phyloP scores from a whole-genome alignment of 495 filamentous ascomycete species.

The Aspergillus affinis region DNA sequence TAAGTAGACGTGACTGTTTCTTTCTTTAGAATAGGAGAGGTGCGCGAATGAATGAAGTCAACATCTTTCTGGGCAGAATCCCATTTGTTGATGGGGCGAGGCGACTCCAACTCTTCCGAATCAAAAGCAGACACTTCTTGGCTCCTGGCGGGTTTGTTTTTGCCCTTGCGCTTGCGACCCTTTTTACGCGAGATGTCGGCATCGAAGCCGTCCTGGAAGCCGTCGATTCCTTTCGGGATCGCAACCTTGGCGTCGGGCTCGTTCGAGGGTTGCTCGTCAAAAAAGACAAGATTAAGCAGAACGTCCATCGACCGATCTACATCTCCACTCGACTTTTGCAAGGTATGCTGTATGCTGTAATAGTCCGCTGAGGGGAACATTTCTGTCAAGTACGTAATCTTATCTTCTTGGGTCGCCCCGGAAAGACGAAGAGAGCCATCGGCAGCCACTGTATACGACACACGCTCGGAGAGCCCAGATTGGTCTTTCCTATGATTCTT shows the following conservation, averaged over 20 bases:
- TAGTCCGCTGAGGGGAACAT: slow-evolving; percentile 69
- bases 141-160: slow-evolving; percentile 22
- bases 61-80: slow-evolving; percentile 53
- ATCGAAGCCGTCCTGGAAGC: slow-evolving; percentile 57
- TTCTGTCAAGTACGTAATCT: slow-evolving; percentile 52
- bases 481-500: slow-evolving; percentile 19
- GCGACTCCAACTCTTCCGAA: slow-evolving; percentile 14
- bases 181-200: slow-evolving; percentile 34
- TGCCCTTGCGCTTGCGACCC: slow-evolving; percentile 44
- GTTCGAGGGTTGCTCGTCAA: slow-evolving; percentile 53
- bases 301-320: slow-evolving; percentile 74
- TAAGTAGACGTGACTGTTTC: slow-evolving; percentile 59
- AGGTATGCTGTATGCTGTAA: slow-evolving; percentile 60
- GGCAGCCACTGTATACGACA: slow-evolving; percentile 32
- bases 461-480: slow-evolving; percentile 12
- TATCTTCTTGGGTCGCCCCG: slow-evolving; percentile 54
- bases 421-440: slow-evolving; percentile 43
- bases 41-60: slow-evolving; percentile 56
- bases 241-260: slow-evolving; percentile 38
- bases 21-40: slow-evolving; percentile 41
- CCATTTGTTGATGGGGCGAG: slow-evolving; percentile 51
- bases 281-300: slow-evolving; percentile 70
- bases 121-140: slow-evolving; percentile 13
- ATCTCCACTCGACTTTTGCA: slow-evolving; percentile 64
- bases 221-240: slow-evolving; percentile 74